Evolutionary conservation across 1,284 basidiomycete species (phyloP).

Genomic region (Ganoderma lucidum): DNA sequence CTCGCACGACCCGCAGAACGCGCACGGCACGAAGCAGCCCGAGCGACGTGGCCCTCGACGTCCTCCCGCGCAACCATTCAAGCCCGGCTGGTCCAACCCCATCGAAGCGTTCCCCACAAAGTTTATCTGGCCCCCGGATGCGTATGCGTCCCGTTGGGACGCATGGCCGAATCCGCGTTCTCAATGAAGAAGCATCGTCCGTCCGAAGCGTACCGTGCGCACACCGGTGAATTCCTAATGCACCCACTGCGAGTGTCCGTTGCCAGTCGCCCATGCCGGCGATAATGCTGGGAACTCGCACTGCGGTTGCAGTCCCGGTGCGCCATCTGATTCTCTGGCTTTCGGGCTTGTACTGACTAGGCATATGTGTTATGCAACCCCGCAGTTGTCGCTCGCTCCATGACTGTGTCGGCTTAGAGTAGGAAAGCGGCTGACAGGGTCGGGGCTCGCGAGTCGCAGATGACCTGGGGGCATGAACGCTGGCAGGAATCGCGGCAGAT

Average conservation of each 20-base stretch:
- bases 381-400: background rate
- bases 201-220: conserved; percentile 4
- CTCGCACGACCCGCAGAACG: background rate
- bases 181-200: conserved; percentile 4
- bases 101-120: background rate
- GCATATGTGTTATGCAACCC: background rate
- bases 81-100: background rate
- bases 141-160: background rate
- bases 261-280: conserved; percentile 1
- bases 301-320: conserved; percentile 10
- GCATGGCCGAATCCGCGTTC: background rate
- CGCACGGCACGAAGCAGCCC: background rate
- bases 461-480: background rate
- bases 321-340: background rate
- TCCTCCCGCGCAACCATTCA: conserved; percentile 5
- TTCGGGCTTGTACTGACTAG: conserved; percentile 1
- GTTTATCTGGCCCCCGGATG: background rate
- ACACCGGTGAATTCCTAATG: background rate
- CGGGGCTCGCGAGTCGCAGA: conserved; percentile 5
- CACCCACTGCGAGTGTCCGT: conserved; percentile 1
- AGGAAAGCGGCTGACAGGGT: background rate
- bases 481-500: conserved; percentile 6
- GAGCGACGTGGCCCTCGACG: background rate
- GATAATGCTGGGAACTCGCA: background rate
- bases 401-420: background rate